Evolutionary conservation across 2,329 filamentous ascomycete genomes (phyloP), one percentile per base, ranked within the genome.

Genomic region (Bisporella sp.): DNA sequence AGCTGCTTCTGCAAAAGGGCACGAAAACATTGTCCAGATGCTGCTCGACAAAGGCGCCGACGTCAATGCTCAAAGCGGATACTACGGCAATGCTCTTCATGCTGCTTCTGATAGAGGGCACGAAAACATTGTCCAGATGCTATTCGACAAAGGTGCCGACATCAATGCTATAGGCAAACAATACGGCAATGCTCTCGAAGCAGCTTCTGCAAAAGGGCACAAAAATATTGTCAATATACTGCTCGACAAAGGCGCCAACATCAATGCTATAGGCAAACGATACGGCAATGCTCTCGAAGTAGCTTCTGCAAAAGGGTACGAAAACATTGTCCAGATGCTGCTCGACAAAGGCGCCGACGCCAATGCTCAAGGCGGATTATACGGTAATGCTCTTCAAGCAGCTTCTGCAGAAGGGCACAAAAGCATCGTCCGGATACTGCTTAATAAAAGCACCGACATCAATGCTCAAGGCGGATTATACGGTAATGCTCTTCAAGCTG

Each of bases 321-420:
- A 45, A 5, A 39, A 52, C 11, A 52, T 44, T 42, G 50, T 52
- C 35, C 35, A 47, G 49, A 45, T 46, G 11, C 48, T 63, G 5
- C 40, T 63, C 3, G 54, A 58, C 29, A 46, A 54, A 6, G 58
- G 57, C 31, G 61, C 57, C 31, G 54, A 59, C 52, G 51, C 58
- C 47, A 60, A 59, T 53, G 40, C 46, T 9, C 44, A 53, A 28
- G 45, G 52, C 7, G 49, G 47, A 31, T 3, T 2, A 5, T 47
- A 49, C 32, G 54, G 57, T n/a, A 60, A 31, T 31, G 56, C 53
- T 5, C 46, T 60, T 6, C 50, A 55, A 12, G 40, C 40, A 21
- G n/a, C n/a, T n/a, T n/a, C n/a, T n/a, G n/a, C n/a, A n/a, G n/a
- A n/a, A n/a, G n/a, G n/a, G n/a, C n/a, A n/a, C n/a, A n/a, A n/a